Evolutionary conservation across 805 yeast genomes (phyloP).

Genomic region (Candida pini): DNA sequence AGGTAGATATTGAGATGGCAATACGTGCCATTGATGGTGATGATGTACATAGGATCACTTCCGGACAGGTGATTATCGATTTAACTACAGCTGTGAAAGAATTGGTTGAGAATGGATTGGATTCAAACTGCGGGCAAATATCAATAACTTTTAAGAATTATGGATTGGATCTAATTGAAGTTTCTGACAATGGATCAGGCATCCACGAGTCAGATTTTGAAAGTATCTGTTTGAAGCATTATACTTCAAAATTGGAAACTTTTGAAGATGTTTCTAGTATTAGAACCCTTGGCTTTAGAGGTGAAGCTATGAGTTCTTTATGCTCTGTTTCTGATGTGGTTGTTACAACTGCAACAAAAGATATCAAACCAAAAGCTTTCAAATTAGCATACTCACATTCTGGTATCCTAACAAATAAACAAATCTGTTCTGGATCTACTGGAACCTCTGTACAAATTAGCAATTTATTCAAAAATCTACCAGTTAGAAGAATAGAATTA

Average conservation of each 20-base stretch:
- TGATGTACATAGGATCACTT: constrained; percentile 74
- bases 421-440: constrained; percentile 42
- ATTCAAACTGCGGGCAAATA: constrained; percentile 64
- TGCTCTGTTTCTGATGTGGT: constrained; percentile 48
- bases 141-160: constrained; percentile 64
- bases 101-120: constrained; percentile 79
- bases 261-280: constrained; percentile 52
- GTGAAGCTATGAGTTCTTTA: constrained; percentile 73
- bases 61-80: constrained; percentile 90
- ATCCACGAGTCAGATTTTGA: constrained; percentile 47
- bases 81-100: constrained; percentile 77
- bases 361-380: constrained; percentile 51
- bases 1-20: constrained; percentile 10
- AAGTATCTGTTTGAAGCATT: constrained; percentile 52
- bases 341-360: constrained; percentile 44
- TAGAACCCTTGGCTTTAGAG: constrained; percentile 67
- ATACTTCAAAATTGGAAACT: constrained; percentile 56
- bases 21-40: constrained; percentile 34
- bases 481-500: constrained; percentile 78
- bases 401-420: constrained; percentile 44
- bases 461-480: constrained; percentile 61
- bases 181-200: constrained; percentile 66
- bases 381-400: constrained; percentile 44
- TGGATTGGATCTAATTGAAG: constrained; percentile 68
- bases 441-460: constrained; percentile 67